Conservation (phyloP, 2,329 filamentous ascomycete species). For the Podosphaera aphanis region DNA sequence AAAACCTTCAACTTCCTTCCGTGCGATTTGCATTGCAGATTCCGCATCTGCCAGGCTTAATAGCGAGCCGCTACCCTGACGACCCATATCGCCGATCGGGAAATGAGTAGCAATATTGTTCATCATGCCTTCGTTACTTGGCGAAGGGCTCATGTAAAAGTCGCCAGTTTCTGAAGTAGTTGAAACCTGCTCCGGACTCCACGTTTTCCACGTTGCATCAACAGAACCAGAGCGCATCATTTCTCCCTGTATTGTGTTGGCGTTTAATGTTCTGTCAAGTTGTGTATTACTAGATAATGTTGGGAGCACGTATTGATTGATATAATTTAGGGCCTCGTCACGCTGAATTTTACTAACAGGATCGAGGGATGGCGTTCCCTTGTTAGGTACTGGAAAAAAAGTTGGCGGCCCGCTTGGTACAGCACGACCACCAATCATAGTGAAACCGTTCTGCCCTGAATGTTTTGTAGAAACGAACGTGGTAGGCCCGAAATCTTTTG, state of each 20-base stretch:
- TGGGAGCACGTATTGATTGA: slow-evolving; percentile 44
- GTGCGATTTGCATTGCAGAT: slow-evolving; percentile 23
- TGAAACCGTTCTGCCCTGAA: slow-evolving; percentile 31
- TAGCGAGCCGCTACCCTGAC: slow-evolving; percentile 18
- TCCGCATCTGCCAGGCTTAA: slow-evolving; percentile 43
- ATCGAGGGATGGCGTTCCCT: slow-evolving; percentile 22
- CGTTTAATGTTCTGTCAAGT: slow-evolving; percentile 16
- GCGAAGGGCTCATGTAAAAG: slow-evolving; percentile 6
- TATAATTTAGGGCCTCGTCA: slow-evolving; percentile 42
- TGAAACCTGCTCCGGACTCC: slow-evolving; percentile 8
- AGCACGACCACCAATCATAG: slow-evolving; percentile 37
- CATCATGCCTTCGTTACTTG: slow-evolving; percentile 12
- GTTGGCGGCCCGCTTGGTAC: slow-evolving; percentile 39
- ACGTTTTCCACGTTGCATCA: slow-evolving; percentile 12
- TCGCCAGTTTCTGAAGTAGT: slow-evolving; percentile 3
- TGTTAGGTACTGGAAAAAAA: slow-evolving; percentile 28
- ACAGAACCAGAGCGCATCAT: slow-evolving; percentile 8
- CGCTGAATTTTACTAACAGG: slow-evolving; percentile 41
- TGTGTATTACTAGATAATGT: slow-evolving; percentile 16
- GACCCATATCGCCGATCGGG: slow-evolving; percentile 11
- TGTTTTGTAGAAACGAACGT: slow-evolving; percentile 33
- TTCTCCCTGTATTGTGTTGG: slow-evolving; percentile 13
- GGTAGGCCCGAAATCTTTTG: slow-evolving; percentile 27
- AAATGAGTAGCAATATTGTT: slow-evolving; percentile 16
- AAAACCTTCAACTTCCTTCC: slow-evolving; percentile 35